These are phyloP conservation scores for Naumovozyma baii DNA, from an alignment of 805 yeast genomes.

Conservation along the genomic window DNA sequence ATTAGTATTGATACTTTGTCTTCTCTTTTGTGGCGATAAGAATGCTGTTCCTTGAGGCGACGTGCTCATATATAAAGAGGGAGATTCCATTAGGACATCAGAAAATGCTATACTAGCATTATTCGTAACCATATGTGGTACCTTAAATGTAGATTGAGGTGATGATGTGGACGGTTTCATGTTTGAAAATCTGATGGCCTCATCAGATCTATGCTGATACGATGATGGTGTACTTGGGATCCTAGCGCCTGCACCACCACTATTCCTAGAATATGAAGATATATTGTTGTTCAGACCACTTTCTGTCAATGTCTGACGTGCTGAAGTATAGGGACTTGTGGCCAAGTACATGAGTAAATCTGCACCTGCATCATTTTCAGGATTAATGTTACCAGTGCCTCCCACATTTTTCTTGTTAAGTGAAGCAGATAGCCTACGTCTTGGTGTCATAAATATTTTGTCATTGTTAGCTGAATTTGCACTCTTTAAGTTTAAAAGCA, in stretches of 20 bases:
- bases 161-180: constrained; percentile 23
- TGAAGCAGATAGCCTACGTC: constrained; percentile 1
- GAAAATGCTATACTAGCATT: constrained; percentile 5
- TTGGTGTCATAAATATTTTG: constrained; percentile 10
- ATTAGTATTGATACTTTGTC: not conserved
- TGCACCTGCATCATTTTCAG: constrained; percentile 26
- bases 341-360: constrained; percentile 31
- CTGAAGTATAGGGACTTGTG: constrained; percentile 25
- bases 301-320: not conserved
- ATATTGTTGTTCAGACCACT: not conserved
- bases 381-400: not conserved
- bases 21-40: constrained; percentile 13
- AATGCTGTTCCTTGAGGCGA: constrained; percentile 4
- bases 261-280: not conserved
- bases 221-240: constrained; percentile 22
- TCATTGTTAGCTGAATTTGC: not conserved
- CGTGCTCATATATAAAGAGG: constrained; percentile 12
- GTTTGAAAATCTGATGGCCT: constrained; percentile 22
- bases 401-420: not conserved
- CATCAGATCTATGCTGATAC: constrained; percentile 9
- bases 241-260: constrained; percentile 2
- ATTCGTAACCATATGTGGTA: constrained; percentile 9
- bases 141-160: constrained; percentile 27
- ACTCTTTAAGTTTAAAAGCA: not conserved
- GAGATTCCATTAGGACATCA: constrained; percentile 23